phyloP scores from a whole-genome alignment of 257 asterid species.

The Galeopsis tetrahit region DNA sequence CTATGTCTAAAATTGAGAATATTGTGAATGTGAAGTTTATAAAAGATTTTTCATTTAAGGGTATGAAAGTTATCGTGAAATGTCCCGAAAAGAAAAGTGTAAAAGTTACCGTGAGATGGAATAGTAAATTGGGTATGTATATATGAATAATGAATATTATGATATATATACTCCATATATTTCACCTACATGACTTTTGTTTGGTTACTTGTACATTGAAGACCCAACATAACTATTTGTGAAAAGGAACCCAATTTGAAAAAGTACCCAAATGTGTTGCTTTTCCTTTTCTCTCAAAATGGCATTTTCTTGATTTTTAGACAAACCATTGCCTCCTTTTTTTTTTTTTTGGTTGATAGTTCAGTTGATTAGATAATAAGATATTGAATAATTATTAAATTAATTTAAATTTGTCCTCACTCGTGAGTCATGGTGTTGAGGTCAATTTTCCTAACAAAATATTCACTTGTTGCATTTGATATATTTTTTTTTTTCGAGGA shows the following conservation, averaged over 20 bases:
- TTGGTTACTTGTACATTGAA: background rate
- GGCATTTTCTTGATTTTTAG: conserved; percentile 33
- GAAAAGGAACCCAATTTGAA: conserved; percentile 25
- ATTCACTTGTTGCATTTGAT: background rate
- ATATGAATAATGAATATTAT: background rate
- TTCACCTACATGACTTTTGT: background rate
- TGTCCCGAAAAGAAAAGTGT: too few species aligned
- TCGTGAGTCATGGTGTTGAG: background rate
- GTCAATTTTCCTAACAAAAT: conserved; percentile 1
- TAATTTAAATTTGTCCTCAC: conserved; percentile 23
- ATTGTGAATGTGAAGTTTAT: too few species aligned
- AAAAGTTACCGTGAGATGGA: too few species aligned
- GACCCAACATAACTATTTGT: conserved; percentile 10
- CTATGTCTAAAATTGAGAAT: too few species aligned
- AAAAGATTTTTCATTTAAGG: too few species aligned
- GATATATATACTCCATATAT: background rate
- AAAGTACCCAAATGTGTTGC: conserved; percentile 31
- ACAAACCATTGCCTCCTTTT: conserved; percentile 25
- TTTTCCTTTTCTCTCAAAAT: conserved; percentile 20
- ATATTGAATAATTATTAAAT: conserved; percentile 14
- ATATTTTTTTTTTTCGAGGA: too few species aligned
- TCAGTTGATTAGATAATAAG: conserved; percentile 24
- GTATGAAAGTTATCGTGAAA: too few species aligned
- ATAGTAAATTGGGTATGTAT: background rate
- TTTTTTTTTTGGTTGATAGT: conserved; percentile 3